Evolutionary conservation across 129 eudicot genomes (phyloP).

Genomic region (Helianthus tuberosus): DNA sequence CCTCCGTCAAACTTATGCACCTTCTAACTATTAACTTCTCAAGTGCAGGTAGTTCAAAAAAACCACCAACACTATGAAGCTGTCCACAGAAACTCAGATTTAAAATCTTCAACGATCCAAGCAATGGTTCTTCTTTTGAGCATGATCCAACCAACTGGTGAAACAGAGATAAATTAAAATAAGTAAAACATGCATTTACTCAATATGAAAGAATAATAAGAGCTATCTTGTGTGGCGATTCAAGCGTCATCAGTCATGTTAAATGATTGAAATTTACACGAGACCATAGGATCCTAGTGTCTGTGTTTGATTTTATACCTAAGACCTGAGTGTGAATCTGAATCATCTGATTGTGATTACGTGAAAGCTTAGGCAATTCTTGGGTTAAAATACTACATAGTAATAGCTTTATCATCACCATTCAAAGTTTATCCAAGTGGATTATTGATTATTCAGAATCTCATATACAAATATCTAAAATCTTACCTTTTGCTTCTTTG

Average conservation of each 20-base stretch:
- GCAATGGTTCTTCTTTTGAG: slow-evolving; percentile 1
- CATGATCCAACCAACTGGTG: background rate
- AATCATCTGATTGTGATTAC: background rate
- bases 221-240: too few relatives aligned
- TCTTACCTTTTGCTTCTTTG: too few relatives aligned
- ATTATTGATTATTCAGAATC: too few relatives aligned
- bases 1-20: background rate
- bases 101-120: slow-evolving; percentile 20
- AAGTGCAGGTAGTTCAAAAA: background rate
- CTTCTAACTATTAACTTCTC: background rate
- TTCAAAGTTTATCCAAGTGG: too few relatives aligned
- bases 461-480: too few relatives aligned
- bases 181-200: too few relatives aligned
- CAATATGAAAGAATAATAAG: too few relatives aligned
- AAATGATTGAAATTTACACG: too few relatives aligned
- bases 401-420: too few relatives aligned
- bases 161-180: background rate
- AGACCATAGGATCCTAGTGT: background rate
- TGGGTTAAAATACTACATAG: too few relatives aligned
- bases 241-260: too few relatives aligned
- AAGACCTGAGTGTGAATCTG: background rate
- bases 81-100: background rate
- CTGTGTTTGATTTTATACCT: background rate
- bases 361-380: background rate
- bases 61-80: background rate